A percentile compares a stretch with the other conserved stretches of the same genome.
These are phyloP conservation scores for Fusarium sp. DNA, from an alignment of 2,329 filamentous ascomycete species.

Conservation along the genomic window DNA sequence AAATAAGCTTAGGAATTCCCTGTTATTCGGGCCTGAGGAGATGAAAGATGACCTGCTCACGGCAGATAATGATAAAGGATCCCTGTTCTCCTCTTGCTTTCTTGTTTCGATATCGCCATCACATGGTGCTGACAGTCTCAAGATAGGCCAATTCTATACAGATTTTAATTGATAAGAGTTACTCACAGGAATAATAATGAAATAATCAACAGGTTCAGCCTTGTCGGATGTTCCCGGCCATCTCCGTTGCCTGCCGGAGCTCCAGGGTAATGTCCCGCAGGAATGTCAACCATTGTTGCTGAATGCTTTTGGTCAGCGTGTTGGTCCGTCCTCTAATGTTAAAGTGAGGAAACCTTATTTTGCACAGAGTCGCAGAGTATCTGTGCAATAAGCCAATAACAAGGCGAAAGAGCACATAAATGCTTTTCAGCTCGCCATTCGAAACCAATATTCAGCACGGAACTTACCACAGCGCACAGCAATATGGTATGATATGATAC, in stretches of 20 bases:
- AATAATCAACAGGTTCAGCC: not conserved
- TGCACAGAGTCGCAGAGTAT: not conserved
- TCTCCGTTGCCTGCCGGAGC: not conserved
- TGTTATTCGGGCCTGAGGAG: not conserved
- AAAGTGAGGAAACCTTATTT: not conserved
- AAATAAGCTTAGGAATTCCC: slow-evolving; percentile 22
- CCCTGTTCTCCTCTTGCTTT: not conserved
- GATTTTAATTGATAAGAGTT: not conserved
- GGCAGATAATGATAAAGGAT: not conserved
- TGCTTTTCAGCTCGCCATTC: not conserved
- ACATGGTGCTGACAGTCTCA: not conserved
- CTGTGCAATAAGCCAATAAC: not conserved
- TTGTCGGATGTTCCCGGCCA: not conserved
- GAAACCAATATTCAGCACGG: not conserved
- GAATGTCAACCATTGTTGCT: not conserved
- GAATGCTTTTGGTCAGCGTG: not conserved
- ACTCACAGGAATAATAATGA: not conserved
- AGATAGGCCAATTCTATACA: not conserved
- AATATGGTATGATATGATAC: not conserved
- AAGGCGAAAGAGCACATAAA: not conserved
- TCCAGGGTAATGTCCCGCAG: not conserved
- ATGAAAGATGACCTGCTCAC: not conserved
- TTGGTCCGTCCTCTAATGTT: not conserved
- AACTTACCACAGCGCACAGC: not conserved
- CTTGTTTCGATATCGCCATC: not conserved